Percentiles rank a stretch among this genome's conserved stretches.
Evolutionary conservation across 2,329 filamentous ascomycete species (phyloP).

Genomic region (Pseudogymnoascus sp.): DNA sequence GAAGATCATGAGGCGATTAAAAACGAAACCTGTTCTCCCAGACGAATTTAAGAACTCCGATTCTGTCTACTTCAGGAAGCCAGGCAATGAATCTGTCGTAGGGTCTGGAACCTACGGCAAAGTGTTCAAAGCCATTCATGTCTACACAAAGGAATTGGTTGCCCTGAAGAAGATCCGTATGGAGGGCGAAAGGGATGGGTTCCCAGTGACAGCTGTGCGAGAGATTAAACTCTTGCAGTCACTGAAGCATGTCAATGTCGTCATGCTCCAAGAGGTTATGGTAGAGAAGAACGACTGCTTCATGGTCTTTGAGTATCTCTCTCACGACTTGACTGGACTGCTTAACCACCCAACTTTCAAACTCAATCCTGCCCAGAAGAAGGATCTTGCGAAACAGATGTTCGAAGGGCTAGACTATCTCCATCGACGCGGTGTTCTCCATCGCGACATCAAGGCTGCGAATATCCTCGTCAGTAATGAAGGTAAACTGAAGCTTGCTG

Average conservation of each 20-base stretch:
- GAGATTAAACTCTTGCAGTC: slow-evolving; percentile 91
- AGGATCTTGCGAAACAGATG: slow-evolving; percentile 84
- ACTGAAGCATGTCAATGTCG: slow-evolving; percentile 73
- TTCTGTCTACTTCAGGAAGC: slow-evolving; percentile 90
- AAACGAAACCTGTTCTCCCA: slow-evolving; percentile 62
- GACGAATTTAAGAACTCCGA: slow-evolving; percentile 70
- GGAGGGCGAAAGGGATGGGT: slow-evolving; percentile 86
- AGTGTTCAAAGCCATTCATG: slow-evolving; percentile 87
- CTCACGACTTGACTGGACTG: slow-evolving; percentile 89
- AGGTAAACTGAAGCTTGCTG: slow-evolving; percentile 83
- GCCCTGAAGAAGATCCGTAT: slow-evolving; percentile 88
- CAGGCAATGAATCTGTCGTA: slow-evolving; percentile 94
- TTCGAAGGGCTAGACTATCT: slow-evolving; percentile 93
- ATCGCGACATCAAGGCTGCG: slow-evolving; percentile 96
- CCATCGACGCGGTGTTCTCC: slow-evolving; percentile 84
- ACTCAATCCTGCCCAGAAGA: slow-evolving; percentile 78
- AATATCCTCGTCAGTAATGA: slow-evolving; percentile 92
- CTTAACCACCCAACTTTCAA: slow-evolving; percentile 91
- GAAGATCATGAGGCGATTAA: slow-evolving; percentile 62
- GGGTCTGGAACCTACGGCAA: slow-evolving; percentile 94
- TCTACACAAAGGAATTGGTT: slow-evolving; percentile 79
- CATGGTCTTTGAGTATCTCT: slow-evolving; percentile 98
- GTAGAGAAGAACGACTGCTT: slow-evolving; percentile 98
- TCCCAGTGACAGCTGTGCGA: slow-evolving; percentile 82
- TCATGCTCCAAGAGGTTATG: slow-evolving; percentile 86